These are phyloP conservation scores for Colletotrichum camelliae DNA, from an alignment of 2,329 filamentous ascomycete species.

Conservation along the genomic window DNA sequence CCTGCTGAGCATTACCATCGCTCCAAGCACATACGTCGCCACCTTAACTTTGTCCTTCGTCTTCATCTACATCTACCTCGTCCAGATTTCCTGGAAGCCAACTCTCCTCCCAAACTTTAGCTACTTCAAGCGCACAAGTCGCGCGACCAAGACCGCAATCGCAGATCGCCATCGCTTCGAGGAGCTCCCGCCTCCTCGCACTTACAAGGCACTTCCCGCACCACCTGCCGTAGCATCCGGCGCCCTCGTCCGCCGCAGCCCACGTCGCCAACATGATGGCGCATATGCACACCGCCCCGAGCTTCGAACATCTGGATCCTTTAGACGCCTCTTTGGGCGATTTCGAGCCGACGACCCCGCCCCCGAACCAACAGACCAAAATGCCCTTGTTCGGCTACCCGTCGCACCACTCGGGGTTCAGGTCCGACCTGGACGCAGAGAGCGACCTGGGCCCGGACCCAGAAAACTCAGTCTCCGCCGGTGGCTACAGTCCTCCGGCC, in stretches of 20 bases:
- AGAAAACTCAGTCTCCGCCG: constrained; percentile 53
- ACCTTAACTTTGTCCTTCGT: constrained; percentile 53
- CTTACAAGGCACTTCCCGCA: constrained; percentile 24
- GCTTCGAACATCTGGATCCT: constrained; percentile 41
- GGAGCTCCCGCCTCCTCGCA: constrained; percentile 10
- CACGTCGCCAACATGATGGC: constrained; percentile 23
- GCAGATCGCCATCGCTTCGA: constrained; percentile 9
- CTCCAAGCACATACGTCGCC: constrained; percentile 62
- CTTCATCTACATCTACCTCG: constrained; percentile 56
- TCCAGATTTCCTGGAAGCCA: constrained; percentile 31
- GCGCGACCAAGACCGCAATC: constrained; percentile 23
- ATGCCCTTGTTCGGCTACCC: constrained; percentile 42
- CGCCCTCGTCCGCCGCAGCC: constrained; percentile 16
- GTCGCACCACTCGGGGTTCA: constrained; percentile 48
- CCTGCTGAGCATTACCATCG: constrained; percentile 63
- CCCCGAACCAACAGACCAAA: constrained; percentile 24
- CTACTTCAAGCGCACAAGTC: constrained; percentile 24
- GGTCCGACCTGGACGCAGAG: constrained; percentile 41
- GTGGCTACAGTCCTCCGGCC: constrained; percentile 65
- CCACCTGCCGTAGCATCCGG: constrained; percentile 18
- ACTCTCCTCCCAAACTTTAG: constrained; percentile 25
- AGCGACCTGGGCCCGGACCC: constrained; percentile 36
- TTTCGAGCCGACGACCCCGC: constrained; percentile 54
- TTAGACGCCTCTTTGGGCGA: constrained; percentile 61
- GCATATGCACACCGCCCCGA: constrained; percentile 26